Evolutionary conservation across 2,329 filamentous ascomycete genomes (phyloP), one percentile per base, ranked within the genome.

Genomic region (Ophiostoma fasciatum): DNA sequence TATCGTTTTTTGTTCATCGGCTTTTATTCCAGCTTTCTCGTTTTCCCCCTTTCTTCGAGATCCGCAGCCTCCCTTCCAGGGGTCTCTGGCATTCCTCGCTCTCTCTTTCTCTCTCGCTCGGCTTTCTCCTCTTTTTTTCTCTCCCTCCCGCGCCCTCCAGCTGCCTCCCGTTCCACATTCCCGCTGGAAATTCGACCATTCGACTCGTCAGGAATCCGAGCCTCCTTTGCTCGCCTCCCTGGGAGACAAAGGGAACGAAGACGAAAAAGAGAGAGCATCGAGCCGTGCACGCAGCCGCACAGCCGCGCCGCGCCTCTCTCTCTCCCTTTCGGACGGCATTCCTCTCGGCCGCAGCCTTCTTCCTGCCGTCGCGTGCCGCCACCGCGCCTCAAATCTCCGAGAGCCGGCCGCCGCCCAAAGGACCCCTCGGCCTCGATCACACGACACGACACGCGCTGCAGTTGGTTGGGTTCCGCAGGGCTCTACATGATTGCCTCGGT

Each of bases 401-500:
- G 26, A 18, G 11, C 11, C 32, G n/a, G n/a, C n/a, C n/a, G n/a
- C n/a, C n/a, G n/a, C n/a, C n/a, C n/a, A 32, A 28, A 13, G n/a
- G 14, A 28, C 4, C 6, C 27, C 25, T 27, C 21, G 29, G 34
- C 31, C 28, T 31, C 28, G 22, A 36, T 31, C 27, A n/a, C n/a
- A n/a, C 26, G 17, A 26, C 26, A 20, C 31, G 15, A 23, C 13
- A 18, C n/a, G 23, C 23, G 9, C 7, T 12, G 18, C 14, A 33
- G 15, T 33, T 31, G 36, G 31, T 37, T 38, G 27, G n/a, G n/a
- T 30, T 33, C 8, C 29, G n/a, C 28, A n/a, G 18, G 26, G 10
- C 31, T 40, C 37, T 46, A 43, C 45, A 45, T 48, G 46, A 48
- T 45, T 42, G 31, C 28, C 28, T 42, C 37, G 39, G 38, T 42